These are phyloP conservation scores for Trypanosoma scelopori DNA, from an alignment of 208 protist genomes.

Conservation along the genomic window DNA sequence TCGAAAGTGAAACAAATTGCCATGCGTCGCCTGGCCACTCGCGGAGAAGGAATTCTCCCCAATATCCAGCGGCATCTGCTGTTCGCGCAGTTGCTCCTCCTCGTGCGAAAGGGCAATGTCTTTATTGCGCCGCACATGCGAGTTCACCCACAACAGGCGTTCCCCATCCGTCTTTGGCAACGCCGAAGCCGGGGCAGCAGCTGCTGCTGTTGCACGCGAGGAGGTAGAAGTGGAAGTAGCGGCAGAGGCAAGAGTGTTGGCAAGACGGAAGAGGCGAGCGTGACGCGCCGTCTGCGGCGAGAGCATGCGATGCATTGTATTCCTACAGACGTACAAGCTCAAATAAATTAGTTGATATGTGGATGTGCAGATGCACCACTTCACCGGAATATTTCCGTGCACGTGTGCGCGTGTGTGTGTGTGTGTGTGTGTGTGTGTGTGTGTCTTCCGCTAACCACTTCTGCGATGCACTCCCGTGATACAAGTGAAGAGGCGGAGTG, in stretches of 20 bases:
- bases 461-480: too few species aligned
- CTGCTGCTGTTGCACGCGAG: too few species aligned
- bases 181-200: conserved; percentile 23
- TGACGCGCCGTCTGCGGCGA: conserved; percentile 91
- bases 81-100: conserved; percentile 71
- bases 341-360: neutral
- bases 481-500: too few species aligned
- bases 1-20: conserved; percentile 89
- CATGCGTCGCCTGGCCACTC: conserved; percentile 72
- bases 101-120: conserved; percentile 73
- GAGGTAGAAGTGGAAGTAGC: neutral
- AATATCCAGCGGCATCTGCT: conserved; percentile 62
- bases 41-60: conserved; percentile 61
- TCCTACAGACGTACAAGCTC: neutral
- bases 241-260: conserved; percentile 30
- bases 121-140: conserved; percentile 64
- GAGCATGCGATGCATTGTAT: conserved; percentile 75
- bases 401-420: too few species aligned
- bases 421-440: too few species aligned
- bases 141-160: conserved; percentile 78
- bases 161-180: conserved; percentile 76
- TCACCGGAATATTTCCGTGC: too few species aligned
- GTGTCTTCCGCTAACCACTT: neutral
- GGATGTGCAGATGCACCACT: too few species aligned
- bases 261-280: conserved; percentile 76